A percentile compares a stretch with the other conserved stretches of the same genome.
Conservation (phyloP, 495 filamentous ascomycete genomes). For the Trichoderma asperelloides region DNA sequence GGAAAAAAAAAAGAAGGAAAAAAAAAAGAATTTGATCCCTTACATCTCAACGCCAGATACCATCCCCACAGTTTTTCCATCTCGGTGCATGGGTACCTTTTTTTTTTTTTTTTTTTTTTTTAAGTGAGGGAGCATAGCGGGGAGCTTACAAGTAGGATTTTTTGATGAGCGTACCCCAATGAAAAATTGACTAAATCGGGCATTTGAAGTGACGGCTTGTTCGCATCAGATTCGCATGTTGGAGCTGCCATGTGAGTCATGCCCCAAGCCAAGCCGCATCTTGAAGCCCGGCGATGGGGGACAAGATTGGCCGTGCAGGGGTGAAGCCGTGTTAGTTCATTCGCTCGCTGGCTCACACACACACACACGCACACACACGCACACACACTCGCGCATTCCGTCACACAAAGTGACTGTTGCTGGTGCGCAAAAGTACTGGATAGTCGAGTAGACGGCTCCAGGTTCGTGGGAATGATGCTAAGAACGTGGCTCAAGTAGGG, state of each 20-base stretch:
- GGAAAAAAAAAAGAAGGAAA: neutral
- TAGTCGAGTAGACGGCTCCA: neutral
- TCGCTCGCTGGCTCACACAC: neutral
- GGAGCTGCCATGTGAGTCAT: constrained; percentile 1
- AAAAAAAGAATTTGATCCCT: neutral
- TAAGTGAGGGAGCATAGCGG: no score
- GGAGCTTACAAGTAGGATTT: neutral
- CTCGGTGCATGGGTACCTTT: neutral
- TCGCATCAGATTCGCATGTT: neutral
- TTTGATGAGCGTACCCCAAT: neutral
- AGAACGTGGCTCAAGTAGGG: neutral
- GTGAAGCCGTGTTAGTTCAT: neutral
- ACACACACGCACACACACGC: no score
- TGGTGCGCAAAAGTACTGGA: neutral
- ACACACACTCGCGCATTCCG: no score
- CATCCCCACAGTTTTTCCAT: neutral
- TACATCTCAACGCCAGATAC: neutral
- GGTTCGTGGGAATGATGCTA: neutral
- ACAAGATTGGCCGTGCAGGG: neutral
- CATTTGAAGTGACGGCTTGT: neutral
- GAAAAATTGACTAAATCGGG: neutral
- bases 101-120: neutral
- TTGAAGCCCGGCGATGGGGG: neutral
- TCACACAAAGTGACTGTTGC: neutral
- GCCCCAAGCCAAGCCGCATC: neutral